A percentile compares a stretch with the other conserved stretches of the same genome.
Conservation (phyloP, 306 rosid species). For the Nissolia schottii region DNA sequence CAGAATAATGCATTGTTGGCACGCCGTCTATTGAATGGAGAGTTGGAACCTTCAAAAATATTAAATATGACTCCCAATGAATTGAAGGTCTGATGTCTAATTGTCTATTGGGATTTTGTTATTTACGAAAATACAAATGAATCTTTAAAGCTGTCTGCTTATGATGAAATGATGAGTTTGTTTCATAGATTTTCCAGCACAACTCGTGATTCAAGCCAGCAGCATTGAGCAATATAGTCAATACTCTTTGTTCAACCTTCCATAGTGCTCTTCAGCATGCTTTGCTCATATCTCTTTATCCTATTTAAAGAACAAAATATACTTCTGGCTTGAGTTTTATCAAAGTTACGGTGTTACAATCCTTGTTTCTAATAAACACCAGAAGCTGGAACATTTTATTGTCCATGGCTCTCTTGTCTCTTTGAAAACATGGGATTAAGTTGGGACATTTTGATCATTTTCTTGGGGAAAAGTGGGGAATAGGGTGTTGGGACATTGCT, state of each 20-base stretch:
- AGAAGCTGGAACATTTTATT: constrained; percentile 9
- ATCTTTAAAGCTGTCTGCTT: background rate
- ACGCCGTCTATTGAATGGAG: constrained; percentile 67
- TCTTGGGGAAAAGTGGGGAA: background rate
- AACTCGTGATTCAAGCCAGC: background rate
- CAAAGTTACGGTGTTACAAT: background rate
- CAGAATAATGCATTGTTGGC: constrained; percentile 67
- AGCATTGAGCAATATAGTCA: background rate
- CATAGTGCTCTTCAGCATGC: background rate
- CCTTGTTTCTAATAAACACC: background rate
- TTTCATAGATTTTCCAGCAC: constrained; percentile 8
- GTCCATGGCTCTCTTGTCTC: background rate
- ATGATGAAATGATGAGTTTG: constrained; percentile 3
- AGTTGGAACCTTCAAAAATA: constrained; percentile 76
- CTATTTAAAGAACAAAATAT: background rate
- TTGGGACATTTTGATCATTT: background rate
- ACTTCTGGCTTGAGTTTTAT: constrained; percentile 8
- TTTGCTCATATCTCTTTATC: background rate
- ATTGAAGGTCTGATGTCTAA: constrained; percentile 59
- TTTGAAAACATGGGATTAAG: background rate
- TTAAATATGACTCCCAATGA: constrained; percentile 87
- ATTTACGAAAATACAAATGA: background rate
- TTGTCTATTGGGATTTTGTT: background rate
- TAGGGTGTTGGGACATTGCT: background rate
- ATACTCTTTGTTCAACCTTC: background rate